Evolutionary conservation across 805 yeast genomes (phyloP).

Genomic region (Cyberlindnera euphorbiiphila): DNA sequence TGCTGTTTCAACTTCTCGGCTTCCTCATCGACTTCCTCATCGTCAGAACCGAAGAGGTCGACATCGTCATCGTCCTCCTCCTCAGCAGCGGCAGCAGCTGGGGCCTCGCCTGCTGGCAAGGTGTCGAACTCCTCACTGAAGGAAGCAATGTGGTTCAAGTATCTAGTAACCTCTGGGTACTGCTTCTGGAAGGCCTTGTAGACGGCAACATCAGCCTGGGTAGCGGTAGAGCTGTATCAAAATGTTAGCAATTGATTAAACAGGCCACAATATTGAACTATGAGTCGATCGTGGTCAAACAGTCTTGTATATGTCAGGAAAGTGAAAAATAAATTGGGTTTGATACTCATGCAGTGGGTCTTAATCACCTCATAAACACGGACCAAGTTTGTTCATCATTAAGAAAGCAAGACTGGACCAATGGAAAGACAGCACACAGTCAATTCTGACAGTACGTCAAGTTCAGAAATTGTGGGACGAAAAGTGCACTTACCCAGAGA

Average conservation of each 20-base stretch:
- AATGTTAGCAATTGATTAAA: conserved; percentile 17
- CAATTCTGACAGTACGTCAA: too few relatives aligned
- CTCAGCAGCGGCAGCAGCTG: conserved; percentile 51
- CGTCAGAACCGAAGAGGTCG: conserved; percentile 88
- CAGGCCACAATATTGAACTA: not conserved
- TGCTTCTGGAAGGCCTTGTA: conserved; percentile 90
- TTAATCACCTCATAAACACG: conserved; percentile 97
- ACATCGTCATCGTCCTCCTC: conserved; percentile 86
- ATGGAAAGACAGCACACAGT: not conserved
- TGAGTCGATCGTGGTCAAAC: too few relatives aligned
- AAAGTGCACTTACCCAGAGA: conserved; percentile 93
- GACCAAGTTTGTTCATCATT: conserved; percentile 81
- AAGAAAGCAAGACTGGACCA: not conserved
- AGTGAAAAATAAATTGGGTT: conserved; percentile 38
- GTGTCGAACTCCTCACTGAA: conserved; percentile 79
- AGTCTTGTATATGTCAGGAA: too few relatives aligned
- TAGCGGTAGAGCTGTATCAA: conserved; percentile 64
- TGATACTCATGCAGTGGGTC: conserved; percentile 96
- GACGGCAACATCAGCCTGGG: conserved; percentile 93
- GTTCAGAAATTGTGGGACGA: not conserved
- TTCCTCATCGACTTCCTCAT: conserved; percentile 91
- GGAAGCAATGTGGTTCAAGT: conserved; percentile 98
- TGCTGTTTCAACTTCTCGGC: conserved; percentile 97
- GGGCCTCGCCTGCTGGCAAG: conserved; percentile 68
- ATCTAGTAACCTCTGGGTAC: conserved; percentile 94